Base-by-base conservation (phyloP, 768 basidiomycete species). In the Scleroderma citrinum region DNA sequence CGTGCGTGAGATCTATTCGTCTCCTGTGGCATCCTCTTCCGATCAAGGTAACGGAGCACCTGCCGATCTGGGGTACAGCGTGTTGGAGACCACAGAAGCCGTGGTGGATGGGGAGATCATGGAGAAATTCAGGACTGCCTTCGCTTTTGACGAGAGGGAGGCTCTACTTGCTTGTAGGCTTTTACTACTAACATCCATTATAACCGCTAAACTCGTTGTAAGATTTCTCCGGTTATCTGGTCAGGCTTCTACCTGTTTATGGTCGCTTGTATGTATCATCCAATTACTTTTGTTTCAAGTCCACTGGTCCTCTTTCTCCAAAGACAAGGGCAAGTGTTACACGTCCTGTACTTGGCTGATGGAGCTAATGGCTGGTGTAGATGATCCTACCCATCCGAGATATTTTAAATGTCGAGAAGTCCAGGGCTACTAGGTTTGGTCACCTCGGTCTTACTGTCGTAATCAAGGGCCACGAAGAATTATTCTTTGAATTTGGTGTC, bases 301-400 rank as follows among this genome's bases (percentile, higher is more conserved):
- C 94, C 5, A 87, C 80, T 37, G 82, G 91, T 5, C 79, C 87
- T 26, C 63, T 95, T 43, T 79, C 87, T 46, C 73, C 78, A 38
- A 87, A 85, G 63, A 97, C 92, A 12, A 80, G 82, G 72, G 95
- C 92, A 58, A 56, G 83, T 64, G 46, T 26, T 26, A n/a, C 51
- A n/a, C 23, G 26, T 26, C 43, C 36, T 13, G n/a, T 39, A 31
- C 11, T 35, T 47, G 34, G 37, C 37, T 50, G 44, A 21, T 35
- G 21, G 38, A 40, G 19, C 54, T 24, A 46, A 39, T 44, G 11
- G 53, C 16, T 16, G 26, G 43, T 41, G 40, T 56, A 98, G 94
- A 98, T 99, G 95, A 82, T 95, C 19, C 72, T 99, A 24, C 95
- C 95, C 12, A 82, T 96, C 48, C 80, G 81, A 37, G 95, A 98